phyloP scores from a whole-genome alignment of 257 asterid genomes.

The Nicotiana otophora region DNA sequence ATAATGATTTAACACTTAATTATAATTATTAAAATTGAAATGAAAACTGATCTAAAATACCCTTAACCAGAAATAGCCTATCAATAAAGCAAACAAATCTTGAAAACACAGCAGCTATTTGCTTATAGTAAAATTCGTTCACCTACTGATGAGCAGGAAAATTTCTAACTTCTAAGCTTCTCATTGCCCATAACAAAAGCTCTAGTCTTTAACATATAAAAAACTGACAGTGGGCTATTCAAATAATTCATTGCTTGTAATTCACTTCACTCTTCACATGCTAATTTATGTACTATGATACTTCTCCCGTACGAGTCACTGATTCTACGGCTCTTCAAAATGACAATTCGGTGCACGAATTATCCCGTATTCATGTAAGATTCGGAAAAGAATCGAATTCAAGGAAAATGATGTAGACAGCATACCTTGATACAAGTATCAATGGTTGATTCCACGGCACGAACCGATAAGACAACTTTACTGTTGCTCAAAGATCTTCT shows the following conservation, averaged over 20 bases:
- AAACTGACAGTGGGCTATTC: background rate
- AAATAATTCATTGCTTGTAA: background rate
- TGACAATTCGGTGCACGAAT: no score
- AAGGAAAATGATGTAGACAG: no score
- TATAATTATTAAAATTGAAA: background rate
- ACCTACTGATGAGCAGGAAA: background rate
- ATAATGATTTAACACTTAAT: no score
- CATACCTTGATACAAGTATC: no score
- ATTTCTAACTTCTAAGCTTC: background rate
- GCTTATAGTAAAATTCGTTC: background rate
- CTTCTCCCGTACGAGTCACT: no score
- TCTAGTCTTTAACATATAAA: background rate
- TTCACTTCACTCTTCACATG: background rate
- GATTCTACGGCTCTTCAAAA: no score
- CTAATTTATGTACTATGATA: background rate
- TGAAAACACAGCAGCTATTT: background rate
- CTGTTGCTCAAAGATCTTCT: no score
- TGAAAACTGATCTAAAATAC: background rate
- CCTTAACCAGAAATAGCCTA: background rate
- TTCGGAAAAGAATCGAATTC: accelerated
- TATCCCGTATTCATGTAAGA: accelerated
- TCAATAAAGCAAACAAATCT: background rate
- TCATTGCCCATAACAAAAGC: background rate
- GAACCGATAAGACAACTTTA: no score
- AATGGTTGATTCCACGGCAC: accelerated